phyloP scores from a whole-genome alignment of 352 stramenopile genomes.

The Thalassiosira livingstoniorum region DNA sequence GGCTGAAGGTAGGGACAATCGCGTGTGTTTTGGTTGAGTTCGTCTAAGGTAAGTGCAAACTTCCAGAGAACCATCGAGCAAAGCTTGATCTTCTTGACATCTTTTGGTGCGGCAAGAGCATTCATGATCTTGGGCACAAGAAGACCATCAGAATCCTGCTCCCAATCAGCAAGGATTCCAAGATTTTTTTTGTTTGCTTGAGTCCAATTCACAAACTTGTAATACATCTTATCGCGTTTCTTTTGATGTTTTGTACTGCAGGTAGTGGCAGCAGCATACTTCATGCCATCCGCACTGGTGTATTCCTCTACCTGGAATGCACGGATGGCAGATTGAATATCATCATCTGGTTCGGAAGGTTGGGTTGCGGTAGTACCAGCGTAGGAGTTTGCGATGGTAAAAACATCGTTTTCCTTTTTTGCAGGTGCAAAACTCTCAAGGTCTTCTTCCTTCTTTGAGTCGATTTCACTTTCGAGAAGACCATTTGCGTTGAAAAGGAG shows the following conservation, averaged over 20 bases:
- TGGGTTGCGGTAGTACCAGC: too few relatives aligned
- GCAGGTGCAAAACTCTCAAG: too few relatives aligned
- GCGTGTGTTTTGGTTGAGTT: background rate
- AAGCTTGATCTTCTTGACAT: background rate
- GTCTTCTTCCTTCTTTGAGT: too few relatives aligned
- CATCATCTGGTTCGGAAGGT: too few relatives aligned
- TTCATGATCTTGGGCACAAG: background rate
- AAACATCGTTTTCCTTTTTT: too few relatives aligned
- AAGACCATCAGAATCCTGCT: background rate
- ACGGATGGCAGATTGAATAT: background rate
- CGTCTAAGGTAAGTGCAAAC: background rate
- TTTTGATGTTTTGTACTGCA: background rate
- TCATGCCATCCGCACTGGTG: background rate
- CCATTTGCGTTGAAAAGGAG: too few relatives aligned
- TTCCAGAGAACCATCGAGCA: background rate
- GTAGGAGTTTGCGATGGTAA: too few relatives aligned
- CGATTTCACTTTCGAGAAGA: too few relatives aligned
- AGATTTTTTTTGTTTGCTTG: background rate
- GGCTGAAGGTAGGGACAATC: background rate
- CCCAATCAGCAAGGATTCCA: background rate
- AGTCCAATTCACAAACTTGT: background rate
- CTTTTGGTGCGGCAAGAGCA: too few relatives aligned
- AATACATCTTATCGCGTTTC: background rate
- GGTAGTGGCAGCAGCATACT: background rate
- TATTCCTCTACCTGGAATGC: background rate